Evolutionary conservation across 352 stramenopile species (phyloP), one percentile per base, ranked within the genome.

Genomic region (Phytopythium mirpurense): DNA sequence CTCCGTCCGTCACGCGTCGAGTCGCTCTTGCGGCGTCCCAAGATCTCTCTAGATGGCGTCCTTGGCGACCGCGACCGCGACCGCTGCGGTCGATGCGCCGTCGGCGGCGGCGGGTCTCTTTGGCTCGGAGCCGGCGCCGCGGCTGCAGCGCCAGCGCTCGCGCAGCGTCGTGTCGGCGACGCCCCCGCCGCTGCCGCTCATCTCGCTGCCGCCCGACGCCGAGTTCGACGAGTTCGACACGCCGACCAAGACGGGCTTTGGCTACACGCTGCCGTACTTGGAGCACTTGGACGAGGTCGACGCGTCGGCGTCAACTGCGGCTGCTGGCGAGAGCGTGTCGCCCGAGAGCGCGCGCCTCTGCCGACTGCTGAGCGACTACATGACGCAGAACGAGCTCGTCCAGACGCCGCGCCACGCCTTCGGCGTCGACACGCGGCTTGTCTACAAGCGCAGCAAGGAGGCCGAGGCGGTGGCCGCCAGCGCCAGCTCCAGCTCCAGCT

Each of bases 171-270:
- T 76, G 19, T 49, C 70, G 32, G 70, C 31, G 48, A 80, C 73
- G 34, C 78, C 75, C 11, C 78, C 78, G 5, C 78, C 78, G 6
- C 48, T 89, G 27, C 78, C 78, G 23, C 65, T 89, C 15, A 89
- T 87, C 31, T 80, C 75, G 44, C 62, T 89, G 44, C 72, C 75
- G 27, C 74, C 74, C 0, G 78, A 86, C 9, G 75, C 85, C 37
- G 72, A 89, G 15, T 86, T 70, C 73, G 75, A 83, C 48, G 69
- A 89, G 42, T 89, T 87, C 41, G 65, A 85, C 42, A 74, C 70
- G 4, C 61, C 75, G 3, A 81, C 73, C 26, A 74, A 70, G 35
- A 82, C 75, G 10, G 78, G 78, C 2, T 89, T 89, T 40, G 54
- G 50, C 32, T 87, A 89, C 46, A 40, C 54, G 2, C 54, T 89